These are phyloP conservation scores for Metschnikowia baotianmanensis DNA, from an alignment of 805 yeast genomes.

Conservation along the genomic window DNA sequence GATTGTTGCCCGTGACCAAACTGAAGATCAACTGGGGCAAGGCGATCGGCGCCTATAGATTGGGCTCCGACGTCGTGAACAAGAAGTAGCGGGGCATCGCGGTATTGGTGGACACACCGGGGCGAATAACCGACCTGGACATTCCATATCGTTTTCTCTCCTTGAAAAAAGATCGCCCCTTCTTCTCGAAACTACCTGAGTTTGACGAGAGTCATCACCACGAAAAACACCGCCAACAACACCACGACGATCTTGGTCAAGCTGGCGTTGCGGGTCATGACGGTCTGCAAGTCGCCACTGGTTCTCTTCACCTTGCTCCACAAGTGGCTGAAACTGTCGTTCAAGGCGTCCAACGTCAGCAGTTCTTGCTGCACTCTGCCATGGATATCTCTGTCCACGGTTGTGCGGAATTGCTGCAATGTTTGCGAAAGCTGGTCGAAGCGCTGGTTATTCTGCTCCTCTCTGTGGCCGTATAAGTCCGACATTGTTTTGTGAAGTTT, in stretches of 20 bases:
- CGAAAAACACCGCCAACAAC: conserved; percentile 32
- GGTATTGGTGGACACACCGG: too few relatives aligned
- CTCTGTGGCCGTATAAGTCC: conserved; percentile 38
- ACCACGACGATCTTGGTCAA: conserved; percentile 37
- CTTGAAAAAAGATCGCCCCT: neutral
- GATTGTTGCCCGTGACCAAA: conserved; percentile 89
- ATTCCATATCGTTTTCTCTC: too few relatives aligned
- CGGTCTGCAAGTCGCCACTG: conserved; percentile 38
- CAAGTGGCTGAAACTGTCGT: conserved; percentile 37
- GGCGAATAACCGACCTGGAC: too few relatives aligned
- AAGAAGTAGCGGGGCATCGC: conserved; percentile 14
- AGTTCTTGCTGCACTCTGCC: conserved; percentile 40
- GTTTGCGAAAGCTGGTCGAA: conserved; percentile 44
- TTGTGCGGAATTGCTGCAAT: conserved; percentile 40
- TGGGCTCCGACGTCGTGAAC: conserved; percentile 74
- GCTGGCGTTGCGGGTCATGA: conserved; percentile 42
- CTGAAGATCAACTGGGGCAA: conserved; percentile 94
- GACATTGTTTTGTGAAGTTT: conserved; percentile 12
- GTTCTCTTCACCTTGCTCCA: conserved; percentile 40
- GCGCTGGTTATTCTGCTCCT: conserved; percentile 41
- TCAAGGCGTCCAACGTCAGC: conserved; percentile 37
- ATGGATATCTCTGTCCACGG: conserved; percentile 42
- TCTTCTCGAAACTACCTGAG: conserved; percentile 19
- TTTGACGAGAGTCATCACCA: conserved; percentile 40
- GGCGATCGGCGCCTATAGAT: conserved; percentile 82